A percentile compares a stretch with the other conserved stretches of the same genome.
These are phyloP conservation scores for Ephemerocybe angulata DNA, from an alignment of 768 basidiomycete genomes.

Conservation along the genomic window DNA sequence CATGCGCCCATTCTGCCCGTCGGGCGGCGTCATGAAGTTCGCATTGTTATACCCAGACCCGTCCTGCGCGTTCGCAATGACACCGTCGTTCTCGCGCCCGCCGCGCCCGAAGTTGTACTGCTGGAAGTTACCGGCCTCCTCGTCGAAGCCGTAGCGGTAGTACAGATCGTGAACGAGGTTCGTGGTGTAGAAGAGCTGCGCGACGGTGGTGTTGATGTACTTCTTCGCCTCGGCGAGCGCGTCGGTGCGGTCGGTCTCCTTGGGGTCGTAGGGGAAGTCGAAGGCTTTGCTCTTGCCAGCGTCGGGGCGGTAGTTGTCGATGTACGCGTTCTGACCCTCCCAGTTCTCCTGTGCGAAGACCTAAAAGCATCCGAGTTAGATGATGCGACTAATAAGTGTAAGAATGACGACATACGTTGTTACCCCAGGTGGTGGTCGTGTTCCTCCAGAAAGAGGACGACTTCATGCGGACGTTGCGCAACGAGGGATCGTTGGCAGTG, in stretches of 20 bases:
- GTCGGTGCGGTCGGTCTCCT: conserved; percentile 49
- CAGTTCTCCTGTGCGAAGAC: conserved; percentile 95
- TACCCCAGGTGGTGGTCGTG: conserved; percentile 81
- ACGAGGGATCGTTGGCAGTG: conserved; percentile 59
- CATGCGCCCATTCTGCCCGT: conserved; percentile 87
- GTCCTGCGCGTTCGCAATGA: conserved; percentile 94
- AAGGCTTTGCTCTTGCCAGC: conserved; percentile 55
- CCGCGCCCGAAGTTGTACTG: conserved; percentile 94
- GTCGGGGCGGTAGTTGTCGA: conserved; percentile 77
- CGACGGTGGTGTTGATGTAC: conserved; percentile 82
- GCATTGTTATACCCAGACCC: conserved; percentile 91
- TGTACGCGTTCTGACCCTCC: conserved; percentile 64
- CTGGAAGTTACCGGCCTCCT: conserved; percentile 93
- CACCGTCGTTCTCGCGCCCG: conserved; percentile 81
- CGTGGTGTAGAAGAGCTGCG: conserved; percentile 86
- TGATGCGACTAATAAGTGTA: background rate
- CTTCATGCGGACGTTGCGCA: conserved; percentile 21
- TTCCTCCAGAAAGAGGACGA: conserved; percentile 47
- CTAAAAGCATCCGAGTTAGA: conserved; percentile 25
- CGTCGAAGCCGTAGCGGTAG: conserved; percentile 92
- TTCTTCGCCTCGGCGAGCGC: conserved; percentile 68
- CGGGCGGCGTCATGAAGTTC: conserved; percentile 85
- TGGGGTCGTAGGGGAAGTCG: conserved; percentile 73
- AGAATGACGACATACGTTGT: conserved; percentile 52
- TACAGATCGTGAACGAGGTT: conserved; percentile 82